phyloP scores from a whole-genome alignment of 768 basidiomycete genomes.

The Naganishia friedmannii region DNA sequence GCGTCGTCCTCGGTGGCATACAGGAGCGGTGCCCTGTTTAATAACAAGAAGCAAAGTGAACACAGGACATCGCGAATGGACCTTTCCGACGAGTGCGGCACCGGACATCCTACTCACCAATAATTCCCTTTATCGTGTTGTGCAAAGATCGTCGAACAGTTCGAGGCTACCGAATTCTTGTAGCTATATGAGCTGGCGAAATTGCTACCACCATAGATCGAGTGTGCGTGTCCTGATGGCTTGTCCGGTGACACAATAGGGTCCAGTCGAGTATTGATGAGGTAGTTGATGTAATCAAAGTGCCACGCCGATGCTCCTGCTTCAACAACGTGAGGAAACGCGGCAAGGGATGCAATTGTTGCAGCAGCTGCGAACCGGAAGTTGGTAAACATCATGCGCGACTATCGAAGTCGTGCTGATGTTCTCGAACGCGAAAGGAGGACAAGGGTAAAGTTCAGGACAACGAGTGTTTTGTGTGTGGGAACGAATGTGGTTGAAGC shows the following conservation, averaged over 20 bases:
- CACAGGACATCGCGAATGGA: not conserved
- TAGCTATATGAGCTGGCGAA: conserved; percentile 23
- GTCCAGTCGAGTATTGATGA: not conserved
- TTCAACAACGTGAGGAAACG: not conserved
- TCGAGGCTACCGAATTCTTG: not conserved
- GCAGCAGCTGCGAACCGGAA: not conserved
- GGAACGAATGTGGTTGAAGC: not conserved
- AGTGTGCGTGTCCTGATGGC: conserved; percentile 43
- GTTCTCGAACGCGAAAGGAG: not conserved
- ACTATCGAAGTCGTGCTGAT: not conserved
- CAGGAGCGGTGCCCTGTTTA: conserved; percentile 30
- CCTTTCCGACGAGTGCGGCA: not conserved
- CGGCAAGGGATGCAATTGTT: not conserved
- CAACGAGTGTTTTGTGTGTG: not conserved
- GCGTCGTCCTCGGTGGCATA: conserved; percentile 30
- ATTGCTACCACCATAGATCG: conserved; percentile 34
- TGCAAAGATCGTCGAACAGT: conserved; percentile 34
- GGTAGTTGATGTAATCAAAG: not conserved
- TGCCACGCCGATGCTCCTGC: conserved; percentile 11
- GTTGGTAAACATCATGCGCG: not conserved
- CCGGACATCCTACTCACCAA: conserved; percentile 23
- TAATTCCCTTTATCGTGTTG: conserved; percentile 39
- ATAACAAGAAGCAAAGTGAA: not conserved
- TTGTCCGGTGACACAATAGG: conserved; percentile 44
- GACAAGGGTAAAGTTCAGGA: not conserved